Evolutionary conservation across 2,329 filamentous ascomycete species (phyloP), one percentile per base, ranked within the genome.

Genomic region (Bipolaris zeicola): DNA sequence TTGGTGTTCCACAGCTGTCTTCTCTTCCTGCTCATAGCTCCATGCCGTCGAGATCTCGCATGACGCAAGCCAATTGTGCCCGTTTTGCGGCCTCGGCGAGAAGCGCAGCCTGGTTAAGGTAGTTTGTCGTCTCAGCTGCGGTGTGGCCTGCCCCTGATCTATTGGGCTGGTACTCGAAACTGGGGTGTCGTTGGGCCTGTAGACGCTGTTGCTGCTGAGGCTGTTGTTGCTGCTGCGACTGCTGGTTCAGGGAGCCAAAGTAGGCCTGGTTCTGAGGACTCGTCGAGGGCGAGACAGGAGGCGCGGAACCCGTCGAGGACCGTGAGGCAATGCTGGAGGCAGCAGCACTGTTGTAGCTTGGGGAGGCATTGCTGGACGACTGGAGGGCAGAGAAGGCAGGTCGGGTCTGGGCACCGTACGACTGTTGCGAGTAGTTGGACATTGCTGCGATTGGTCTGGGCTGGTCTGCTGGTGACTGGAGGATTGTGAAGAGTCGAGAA

Each of bases 71-170:
- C 82, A 97, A 90, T 77, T 97, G 92, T 8, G 94, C 94, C 39
- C 93, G 84, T 78, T 96, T 96, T 41, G 92, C 94, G 1, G 94
- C 94, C 80, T 98, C 94, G 34, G 93, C 93, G 39, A 97, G 85
- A 28, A 97, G 85, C 56, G 85, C 94, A 70, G 94, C 91, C 76
- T 96, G 89, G 68, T 88, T 87, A 58, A 96, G 83, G 72, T 92
- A 92, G 3, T 82, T 82, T 8, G 82, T 80, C 1, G 84, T 85
- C 68, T 80, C 79, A 37, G 76, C 75, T 46, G 72, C 70, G 2
- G 73, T 76, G 20, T 65, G 58, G 33, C 74, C 76, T 16, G 75
- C 70, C 7, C 66, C 70, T 5, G 70, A 56, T 24, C 75, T 63
- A 48, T 74, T 74, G 31, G 75, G 73, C 44, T 67, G 66, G 54